phyloP scores from a whole-genome alignment of 2,329 filamentous ascomycete species.

The Colletotrichum orbiculare region DNA sequence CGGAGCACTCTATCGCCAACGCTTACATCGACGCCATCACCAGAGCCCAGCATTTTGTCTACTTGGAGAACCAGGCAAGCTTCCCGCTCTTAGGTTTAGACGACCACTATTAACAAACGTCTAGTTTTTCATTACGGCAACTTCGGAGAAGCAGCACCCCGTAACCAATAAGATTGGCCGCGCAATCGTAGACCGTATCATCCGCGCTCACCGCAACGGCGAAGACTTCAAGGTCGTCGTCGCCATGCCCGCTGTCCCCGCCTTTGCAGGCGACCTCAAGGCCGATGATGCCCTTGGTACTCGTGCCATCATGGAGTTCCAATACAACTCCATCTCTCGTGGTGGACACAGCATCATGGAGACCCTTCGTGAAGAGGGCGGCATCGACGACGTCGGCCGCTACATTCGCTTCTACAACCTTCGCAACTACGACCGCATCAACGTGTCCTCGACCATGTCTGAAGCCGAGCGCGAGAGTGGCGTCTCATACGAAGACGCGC shows the following conservation, averaged over 20 bases:
- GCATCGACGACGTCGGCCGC: slow-evolving; percentile 73
- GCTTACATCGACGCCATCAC: slow-evolving; percentile 81
- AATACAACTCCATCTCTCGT: slow-evolving; percentile 83
- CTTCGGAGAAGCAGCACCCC: slow-evolving; percentile 74
- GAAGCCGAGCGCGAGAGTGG: slow-evolving; percentile 71
- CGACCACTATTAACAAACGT: background rate
- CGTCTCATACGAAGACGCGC: slow-evolving; percentile 74
- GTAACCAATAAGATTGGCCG: slow-evolving; percentile 83
- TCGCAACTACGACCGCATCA: slow-evolving; percentile 86
- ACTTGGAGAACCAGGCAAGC: slow-evolving; percentile 78
- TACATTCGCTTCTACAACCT: slow-evolving; percentile 91
- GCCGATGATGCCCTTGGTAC: slow-evolving; percentile 79
- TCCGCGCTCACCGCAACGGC: slow-evolving; percentile 73
- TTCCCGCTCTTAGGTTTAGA: background rate
- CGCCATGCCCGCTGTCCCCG: slow-evolving; percentile 82
- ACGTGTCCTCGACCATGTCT: slow-evolving; percentile 71
- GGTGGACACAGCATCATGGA: slow-evolving; percentile 84
- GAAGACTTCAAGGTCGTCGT: slow-evolving; percentile 80
- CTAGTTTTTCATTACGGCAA: slow-evolving; percentile 89
- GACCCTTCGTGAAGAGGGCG: slow-evolving; percentile 71
- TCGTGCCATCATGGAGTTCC: slow-evolving; percentile 88
- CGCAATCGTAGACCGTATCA: slow-evolving; percentile 81
- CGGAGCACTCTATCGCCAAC: slow-evolving; percentile 84
- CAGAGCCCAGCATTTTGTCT: slow-evolving; percentile 77
- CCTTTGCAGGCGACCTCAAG: slow-evolving; percentile 83